Base-by-base conservation (phyloP, 1,284 basidiomycete genomes). In the Trichosporon ovoides region DNA sequence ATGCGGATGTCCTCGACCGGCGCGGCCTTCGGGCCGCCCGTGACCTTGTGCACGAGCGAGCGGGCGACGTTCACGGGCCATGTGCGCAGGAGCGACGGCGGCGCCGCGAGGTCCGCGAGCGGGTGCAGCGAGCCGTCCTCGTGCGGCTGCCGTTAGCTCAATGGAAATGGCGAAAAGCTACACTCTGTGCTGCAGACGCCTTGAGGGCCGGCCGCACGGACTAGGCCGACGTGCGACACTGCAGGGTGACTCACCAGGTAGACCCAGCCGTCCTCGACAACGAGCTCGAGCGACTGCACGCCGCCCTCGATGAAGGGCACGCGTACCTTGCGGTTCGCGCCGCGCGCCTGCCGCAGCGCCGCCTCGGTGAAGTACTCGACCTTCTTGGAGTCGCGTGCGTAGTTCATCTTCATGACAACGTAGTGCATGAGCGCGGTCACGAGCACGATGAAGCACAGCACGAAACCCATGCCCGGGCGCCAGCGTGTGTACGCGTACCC, bases 401-500 rank as follows among this genome's bases (percentile, higher is more conserved):
- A 86, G 73, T 88, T 93, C 64, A 94, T 79, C 48, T 78, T 78
- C 66, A 91, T 87, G 55, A 91, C 83, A 37, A 91, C 64, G 66
- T 88, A 87, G 75, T 97, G 93, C 68, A 95, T 72, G 1, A 80
- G 81, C 13, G 87, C 87, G 0, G 90, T 86, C 38, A 94, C 76
- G 48, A 87, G 62, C 6, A 82, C 79, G 69, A 97, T 79, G 80
- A 95, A 95, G 12, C 81, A 68, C 56, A 88, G 62, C 33, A 93
- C 92, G 34, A 83, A 83, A 60, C 84, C 84, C 64, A 97, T 82
- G 40, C 92, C 91, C 19, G 93, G 93, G 43, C 93, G 84, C 82
- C 88, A 97, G 60, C 93, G 86, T 35, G 88, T 85, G 77, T 96
- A 96, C 76, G 94, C 95, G 76, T 96, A 95, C n/a, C 74, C 74